Base-by-base conservation (phyloP, 768 basidiomycete species). In the Lyophyllum shimeji region DNA sequence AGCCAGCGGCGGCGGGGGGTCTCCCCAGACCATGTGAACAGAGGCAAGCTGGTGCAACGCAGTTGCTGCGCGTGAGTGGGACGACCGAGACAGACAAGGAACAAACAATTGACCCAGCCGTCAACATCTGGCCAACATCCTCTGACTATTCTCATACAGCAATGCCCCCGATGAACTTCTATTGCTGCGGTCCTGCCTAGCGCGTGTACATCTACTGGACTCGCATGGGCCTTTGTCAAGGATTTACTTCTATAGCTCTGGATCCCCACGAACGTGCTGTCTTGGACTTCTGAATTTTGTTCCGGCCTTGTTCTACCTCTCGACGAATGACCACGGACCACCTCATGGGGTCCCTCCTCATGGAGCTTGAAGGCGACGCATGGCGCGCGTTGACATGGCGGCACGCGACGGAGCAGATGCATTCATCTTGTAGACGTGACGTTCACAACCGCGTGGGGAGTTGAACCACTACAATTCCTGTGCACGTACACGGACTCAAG, bases 21-120 rank as follows among this genome's bases (percentile, higher is more conserved):
- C 53, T 48, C 56, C 62, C 62, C 64, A 46, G 46, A 46, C 60
- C 63, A 65, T 65, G 24, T 21, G 46, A 34, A 20, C 48, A 25
- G 20, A 15, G 21, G 15, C 2, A 17, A n/a, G 15, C 27, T 33
- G 39, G 40, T 15, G 50, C 27, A 29, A 40, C 33, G 29, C 21
- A 49, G 53, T 39, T 31, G 34, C 47, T 25, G 40, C 17, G n/a
- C 25, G 25, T 25, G 50, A 11, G 49, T 50, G 20, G 18, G 49
- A 25, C 37, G 46, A 40, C 46, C 7, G 46, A 47, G 31, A 47
- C 27, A 47, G 21, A 23, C 13, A 21, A 44, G 43, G 43, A 44
- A 44, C 43, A 44, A 44, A 44, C 43, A 44, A 44, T 42, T 18
- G 40, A 17, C n/a, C n/a, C 40, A 21, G 43, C 43, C 17, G 40